Conservation (phyloP, 371 early-diverging fungal genomes). For the Funneliformis caledonium region DNA sequence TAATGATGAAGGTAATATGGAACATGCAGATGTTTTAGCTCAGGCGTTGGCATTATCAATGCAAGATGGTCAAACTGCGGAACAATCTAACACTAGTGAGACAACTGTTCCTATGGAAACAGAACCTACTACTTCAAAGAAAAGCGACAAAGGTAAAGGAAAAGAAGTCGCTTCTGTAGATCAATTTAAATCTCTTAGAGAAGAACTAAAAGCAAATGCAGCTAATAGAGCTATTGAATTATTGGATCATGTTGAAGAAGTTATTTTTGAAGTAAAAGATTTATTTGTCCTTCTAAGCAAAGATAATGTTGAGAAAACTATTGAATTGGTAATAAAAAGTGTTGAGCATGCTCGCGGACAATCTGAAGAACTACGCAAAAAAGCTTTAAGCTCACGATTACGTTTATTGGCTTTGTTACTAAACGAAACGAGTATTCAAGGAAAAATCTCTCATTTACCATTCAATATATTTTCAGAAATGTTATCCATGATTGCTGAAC, state of each 20-base stretch:
- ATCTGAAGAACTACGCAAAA: conserved; percentile 40
- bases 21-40: neutral
- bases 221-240: conserved; percentile 61
- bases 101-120: conserved; percentile 38
- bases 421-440: conserved; percentile 60
- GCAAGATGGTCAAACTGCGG: conserved; percentile 10
- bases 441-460: conserved; percentile 46
- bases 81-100: conserved; percentile 36
- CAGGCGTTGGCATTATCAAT: conserved; percentile 18
- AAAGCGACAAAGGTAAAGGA: conserved; percentile 47
- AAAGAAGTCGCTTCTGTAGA: conserved; percentile 49
- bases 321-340: conserved; percentile 54
- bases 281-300: conserved; percentile 60
- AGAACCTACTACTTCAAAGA: conserved; percentile 41
- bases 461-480: conserved; percentile 22
- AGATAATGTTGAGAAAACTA: conserved; percentile 55
- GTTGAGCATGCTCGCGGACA: conserved; percentile 42
- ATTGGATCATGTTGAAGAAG: conserved; percentile 67
- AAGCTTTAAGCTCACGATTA: conserved; percentile 55
- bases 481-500: neutral
- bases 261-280: conserved; percentile 74
- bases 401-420: conserved; percentile 71
- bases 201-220: conserved; percentile 55
- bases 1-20: conserved; percentile 10
- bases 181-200: conserved; percentile 57